A percentile compares a stretch with the other conserved stretches of the same genome.
phyloP scores from a whole-genome alignment of 805 yeast genomes.

The Candida pseudofarinosa region DNA sequence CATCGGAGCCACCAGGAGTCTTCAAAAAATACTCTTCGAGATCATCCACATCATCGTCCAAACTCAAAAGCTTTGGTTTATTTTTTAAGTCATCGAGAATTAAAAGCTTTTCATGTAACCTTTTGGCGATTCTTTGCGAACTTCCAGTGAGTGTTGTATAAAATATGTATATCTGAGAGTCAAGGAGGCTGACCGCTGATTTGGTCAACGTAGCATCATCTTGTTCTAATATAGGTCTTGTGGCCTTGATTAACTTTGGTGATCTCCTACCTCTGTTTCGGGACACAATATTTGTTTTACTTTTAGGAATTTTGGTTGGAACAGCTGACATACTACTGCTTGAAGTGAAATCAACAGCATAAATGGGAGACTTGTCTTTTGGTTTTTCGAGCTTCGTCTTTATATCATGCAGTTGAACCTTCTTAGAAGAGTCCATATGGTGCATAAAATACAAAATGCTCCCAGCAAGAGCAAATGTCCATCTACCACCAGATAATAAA shows the following conservation, averaged over 20 bases:
- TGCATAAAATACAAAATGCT: constrained; percentile 9
- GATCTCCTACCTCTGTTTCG: constrained; percentile 26
- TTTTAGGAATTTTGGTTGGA: constrained; percentile 2
- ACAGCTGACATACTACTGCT: constrained; percentile 23
- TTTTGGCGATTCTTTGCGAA: constrained; percentile 63
- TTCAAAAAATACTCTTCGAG: constrained; percentile 75
- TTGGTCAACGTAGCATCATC: constrained; percentile 36
- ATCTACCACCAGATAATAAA: constrained; percentile 40
- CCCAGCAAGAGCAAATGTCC: constrained; percentile 28
- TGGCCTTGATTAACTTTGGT: constrained; percentile 41
- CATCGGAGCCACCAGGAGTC: constrained; percentile 42
- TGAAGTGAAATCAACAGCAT: constrained; percentile 42
- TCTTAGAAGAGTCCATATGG: constrained; percentile 1
- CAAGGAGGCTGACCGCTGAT: constrained; percentile 36
- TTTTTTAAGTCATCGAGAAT: constrained; percentile 19
- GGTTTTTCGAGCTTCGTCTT: constrained; percentile 2
- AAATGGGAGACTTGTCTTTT: constrained; percentile 28
- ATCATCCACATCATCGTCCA: constrained; percentile 81
- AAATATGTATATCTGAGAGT: constrained; percentile 62
- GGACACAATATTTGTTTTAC: constrained; percentile 9
- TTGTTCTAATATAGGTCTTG: constrained; percentile 21
- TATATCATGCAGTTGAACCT: constrained; percentile 1
- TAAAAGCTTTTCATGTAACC: constrained; percentile 38
- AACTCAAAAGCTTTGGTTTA: constrained; percentile 54
- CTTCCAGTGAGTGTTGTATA: constrained; percentile 87